phyloP scores from a whole-genome alignment of 768 basidiomycete genomes.

The Lactarius sanguifluus region DNA sequence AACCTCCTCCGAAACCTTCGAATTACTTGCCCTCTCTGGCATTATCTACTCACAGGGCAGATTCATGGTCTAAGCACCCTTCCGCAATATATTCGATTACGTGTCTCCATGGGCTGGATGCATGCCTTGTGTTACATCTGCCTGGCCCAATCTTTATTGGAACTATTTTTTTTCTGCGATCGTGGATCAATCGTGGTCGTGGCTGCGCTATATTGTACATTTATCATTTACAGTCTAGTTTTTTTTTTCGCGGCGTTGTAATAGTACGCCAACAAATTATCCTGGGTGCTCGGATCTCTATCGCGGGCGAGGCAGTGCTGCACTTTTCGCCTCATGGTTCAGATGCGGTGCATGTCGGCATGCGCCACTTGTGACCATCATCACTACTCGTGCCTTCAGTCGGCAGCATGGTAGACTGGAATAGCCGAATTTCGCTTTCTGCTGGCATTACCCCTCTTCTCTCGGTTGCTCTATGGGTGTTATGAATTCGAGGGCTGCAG shows the following conservation, averaged over 20 bases:
- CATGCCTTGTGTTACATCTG: neutral
- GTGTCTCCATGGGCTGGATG: constrained; percentile 4
- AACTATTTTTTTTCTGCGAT: neutral
- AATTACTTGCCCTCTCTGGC: constrained; percentile 4
- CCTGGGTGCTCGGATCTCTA: constrained; percentile 20
- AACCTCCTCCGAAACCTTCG: constrained; percentile 8
- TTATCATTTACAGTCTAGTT: neutral
- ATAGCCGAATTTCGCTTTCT: neutral
- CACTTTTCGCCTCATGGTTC: constrained; percentile 5
- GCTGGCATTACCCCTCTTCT: neutral
- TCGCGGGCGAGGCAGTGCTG: constrained; percentile 2
- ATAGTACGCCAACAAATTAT: constrained; percentile 10
- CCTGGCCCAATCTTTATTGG: neutral
- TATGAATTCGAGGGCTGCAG: neutral
- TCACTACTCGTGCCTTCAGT: constrained; percentile 2
- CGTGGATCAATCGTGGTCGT: constrained; percentile 4
- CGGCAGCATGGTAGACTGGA: neutral
- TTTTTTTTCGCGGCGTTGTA: constrained; percentile 1
- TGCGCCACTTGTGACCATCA: constrained; percentile 15
- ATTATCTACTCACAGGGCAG: neutral
- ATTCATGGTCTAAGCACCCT: neutral
- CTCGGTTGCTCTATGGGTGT: neutral
- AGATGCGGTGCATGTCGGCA: constrained; percentile 6
- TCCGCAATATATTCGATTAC: constrained; percentile 1
- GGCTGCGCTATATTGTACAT: neutral